Evolutionary conservation across 257 asterid species (phyloP), one percentile per base, ranked within the genome.

Genomic region (Nicotiana undulata): DNA sequence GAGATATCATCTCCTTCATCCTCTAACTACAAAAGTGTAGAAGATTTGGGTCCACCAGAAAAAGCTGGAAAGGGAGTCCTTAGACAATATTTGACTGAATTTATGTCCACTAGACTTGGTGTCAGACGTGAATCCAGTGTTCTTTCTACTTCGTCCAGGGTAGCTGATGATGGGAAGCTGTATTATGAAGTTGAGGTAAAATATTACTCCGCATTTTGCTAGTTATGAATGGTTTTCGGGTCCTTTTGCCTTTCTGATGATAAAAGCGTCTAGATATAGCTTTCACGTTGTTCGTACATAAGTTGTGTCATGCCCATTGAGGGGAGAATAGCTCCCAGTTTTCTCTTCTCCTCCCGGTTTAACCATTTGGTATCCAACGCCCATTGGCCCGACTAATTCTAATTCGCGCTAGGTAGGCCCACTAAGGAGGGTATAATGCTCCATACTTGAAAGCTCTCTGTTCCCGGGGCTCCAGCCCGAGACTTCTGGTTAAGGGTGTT

Each of bases 41-140:
- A 89, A 86, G 99, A 93, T 89, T 88, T 95, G 82, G 97, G 99
- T 29, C 83, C 98, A 7, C 99, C 99, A 4, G 85, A 89, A 83
- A 95, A 95, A 81, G 98, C 99, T 1, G 98, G 95, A 81, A 83
- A 90, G 89, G 91, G 89, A 64, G 93, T 90, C 3, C 83, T 91
- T 66, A 83, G 86, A 85, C 98, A 96, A 81, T 96, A 92, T 84
- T 70, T 96, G 87, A 96, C 97, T 2, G 99, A 96, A 90, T 96
- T 93, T 74, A 96, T 96, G 98, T 96, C 99, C 32, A 96, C 99
- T 22, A 89, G 99, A 86, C 99, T 96, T 60, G 99, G 98, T 10
- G 98, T 96, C 26, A 88, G 89, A 85, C 94, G 99, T 1, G 94
- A 94, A 83, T 88, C 98, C 0, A 88, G 88, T 3, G 81, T 96